A percentile compares a stretch with the other conserved stretches of the same genome.
These are phyloP conservation scores for Leishmania tarentolae DNA, from an alignment of 208 protist genomes.

Conservation along the genomic window DNA sequence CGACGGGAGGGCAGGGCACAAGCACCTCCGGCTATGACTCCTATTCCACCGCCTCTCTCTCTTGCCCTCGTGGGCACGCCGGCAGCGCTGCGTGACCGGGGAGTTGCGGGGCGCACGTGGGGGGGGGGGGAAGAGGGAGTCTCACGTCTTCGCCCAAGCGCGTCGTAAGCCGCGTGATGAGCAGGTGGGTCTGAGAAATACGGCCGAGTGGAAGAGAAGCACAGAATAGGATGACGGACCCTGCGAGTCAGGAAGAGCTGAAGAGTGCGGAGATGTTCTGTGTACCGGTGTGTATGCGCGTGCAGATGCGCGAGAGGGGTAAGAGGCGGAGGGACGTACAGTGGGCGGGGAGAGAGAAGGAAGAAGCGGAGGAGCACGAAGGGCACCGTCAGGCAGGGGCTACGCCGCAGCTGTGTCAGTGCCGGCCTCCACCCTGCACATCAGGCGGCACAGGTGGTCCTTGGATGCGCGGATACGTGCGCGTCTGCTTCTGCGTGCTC, in stretches of 20 bases:
- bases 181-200: neutral
- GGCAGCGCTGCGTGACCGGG: neutral
- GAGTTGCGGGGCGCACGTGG: neutral
- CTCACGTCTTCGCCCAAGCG: neutral
- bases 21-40: neutral
- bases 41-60: neutral
- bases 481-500: neutral
- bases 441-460: neutral
- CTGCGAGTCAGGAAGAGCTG: neutral
- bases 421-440: neutral
- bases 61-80: neutral
- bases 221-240: neutral
- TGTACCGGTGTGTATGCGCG: neutral
- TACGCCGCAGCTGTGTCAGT: neutral
- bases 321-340: neutral
- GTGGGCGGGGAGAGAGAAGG: neutral
- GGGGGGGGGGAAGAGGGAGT: too few species aligned
- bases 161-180: neutral
- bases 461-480: neutral
- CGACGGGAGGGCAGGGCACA: neutral
- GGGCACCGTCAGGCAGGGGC: neutral
- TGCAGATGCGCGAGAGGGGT: neutral
- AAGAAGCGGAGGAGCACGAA: neutral
- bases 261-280: neutral
- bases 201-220: neutral